These are phyloP conservation scores for Osmanthus fragrans DNA, from an alignment of 257 asterid species.

Conservation along the genomic window DNA sequence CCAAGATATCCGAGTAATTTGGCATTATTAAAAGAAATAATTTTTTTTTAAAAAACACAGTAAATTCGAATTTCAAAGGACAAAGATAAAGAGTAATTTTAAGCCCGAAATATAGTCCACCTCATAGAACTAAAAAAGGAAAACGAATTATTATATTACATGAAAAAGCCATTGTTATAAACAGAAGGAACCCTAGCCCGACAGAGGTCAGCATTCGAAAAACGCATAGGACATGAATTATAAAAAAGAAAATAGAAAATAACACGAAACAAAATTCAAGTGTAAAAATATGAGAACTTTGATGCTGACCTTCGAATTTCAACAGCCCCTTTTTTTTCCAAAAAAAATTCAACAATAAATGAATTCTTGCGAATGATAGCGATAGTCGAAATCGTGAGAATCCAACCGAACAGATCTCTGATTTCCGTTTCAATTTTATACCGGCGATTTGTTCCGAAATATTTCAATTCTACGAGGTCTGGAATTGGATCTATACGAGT, in stretches of 20 bases:
- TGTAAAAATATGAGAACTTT: not conserved
- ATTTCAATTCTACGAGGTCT: not conserved
- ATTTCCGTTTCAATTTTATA: conserved; percentile 23
- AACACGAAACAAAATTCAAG: not conserved
- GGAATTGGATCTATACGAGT: not conserved
- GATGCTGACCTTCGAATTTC: conserved; percentile 2
- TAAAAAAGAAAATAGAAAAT: not conserved
- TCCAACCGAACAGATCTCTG: conserved; percentile 44
- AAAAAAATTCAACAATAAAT: not conserved
- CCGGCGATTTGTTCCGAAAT: conserved; percentile 12
- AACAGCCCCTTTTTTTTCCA: not conserved
- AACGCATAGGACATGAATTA: not conserved
- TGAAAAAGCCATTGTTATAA: not conserved
- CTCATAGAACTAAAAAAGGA: not conserved
- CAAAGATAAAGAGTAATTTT: not conserved
- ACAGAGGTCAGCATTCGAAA: not conserved
- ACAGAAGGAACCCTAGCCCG: not conserved
- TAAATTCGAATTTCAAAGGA: not conserved
- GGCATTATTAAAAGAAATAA: not conserved
- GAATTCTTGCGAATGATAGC: not conserved
- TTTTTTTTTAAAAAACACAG: not conserved
- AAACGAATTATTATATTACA: not conserved
- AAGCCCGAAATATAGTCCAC: not conserved
- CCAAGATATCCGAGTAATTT: not conserved
- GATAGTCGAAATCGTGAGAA: conserved; percentile 18